Base-by-base conservation (phyloP, 768 basidiomycete species). In the Suillus decipiens region DNA sequence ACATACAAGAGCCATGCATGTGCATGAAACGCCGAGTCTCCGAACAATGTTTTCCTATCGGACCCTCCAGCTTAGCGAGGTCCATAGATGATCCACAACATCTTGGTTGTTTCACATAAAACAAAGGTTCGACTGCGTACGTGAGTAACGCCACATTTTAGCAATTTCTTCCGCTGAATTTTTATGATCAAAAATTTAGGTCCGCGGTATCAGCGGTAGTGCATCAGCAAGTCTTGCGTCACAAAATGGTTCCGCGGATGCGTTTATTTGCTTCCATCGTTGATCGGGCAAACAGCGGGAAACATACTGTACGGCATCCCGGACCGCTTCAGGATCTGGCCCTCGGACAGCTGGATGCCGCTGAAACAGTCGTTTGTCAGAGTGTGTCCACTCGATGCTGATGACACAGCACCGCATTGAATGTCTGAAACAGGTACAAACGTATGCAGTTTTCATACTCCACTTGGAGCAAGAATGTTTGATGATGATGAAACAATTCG, bases 1-100 rank as follows among this genome's bases (percentile, higher is more conserved):
- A 37, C 76, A 80, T 61, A 67, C 79, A 39, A 73, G 75, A 51
- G 70, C 76, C 39, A 74, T 75, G 62, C 78, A 79, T 47, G 76
- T 75, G 62, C 78, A 79, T 47, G 76, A 80, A 41, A 68, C 67
- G n/a, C 71, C 80, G 65, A 71, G 70, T 50, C 72, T 70, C n/a
- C 72, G 71, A 5, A 71, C 73, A 64, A 43, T 70, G 63, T 5
- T 68, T n/a, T 64, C 64, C 14, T 81, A 78, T 50, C 66, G 68
- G 0, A 67, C 68, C 4, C 66, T 79, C 8, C 78, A 81, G 55
- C 65, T 70, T 14, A 61, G 64, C 53, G 77, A 72, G 61, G 69
- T 75, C 2, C 71, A 24, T 72, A 73, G 12, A 68, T 81, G 55
- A 67, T 78, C 2, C 65, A 61, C 24, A 70, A 70, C 12, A 61